Percentiles rank a stretch among this genome's conserved stretches.
These are phyloP conservation scores for Inga leiocalycina DNA, from an alignment of 306 rosid species.

Conservation along the genomic window DNA sequence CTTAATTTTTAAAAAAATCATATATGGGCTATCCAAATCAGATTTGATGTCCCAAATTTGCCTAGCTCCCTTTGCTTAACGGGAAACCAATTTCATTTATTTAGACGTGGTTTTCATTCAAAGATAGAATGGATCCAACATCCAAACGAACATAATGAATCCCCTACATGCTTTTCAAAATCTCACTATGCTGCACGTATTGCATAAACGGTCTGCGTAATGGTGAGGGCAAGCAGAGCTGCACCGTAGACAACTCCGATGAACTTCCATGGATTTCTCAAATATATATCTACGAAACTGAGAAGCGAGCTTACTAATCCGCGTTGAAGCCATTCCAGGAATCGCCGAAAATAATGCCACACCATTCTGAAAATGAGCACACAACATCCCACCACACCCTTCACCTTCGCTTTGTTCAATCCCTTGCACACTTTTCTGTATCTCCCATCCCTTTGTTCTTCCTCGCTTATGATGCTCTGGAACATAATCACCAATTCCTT, in stretches of 20 bases:
- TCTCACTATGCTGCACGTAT: background rate
- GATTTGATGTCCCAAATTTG: no score
- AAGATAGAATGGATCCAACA: conserved; percentile 52
- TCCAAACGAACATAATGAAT: background rate
- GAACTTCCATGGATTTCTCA: background rate
- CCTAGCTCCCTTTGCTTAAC: no score
- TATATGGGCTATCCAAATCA: no score
- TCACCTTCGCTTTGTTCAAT: background rate
- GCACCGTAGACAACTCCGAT: background rate
- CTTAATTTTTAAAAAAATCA: no score
- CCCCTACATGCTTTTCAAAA: background rate
- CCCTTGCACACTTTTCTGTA: background rate
- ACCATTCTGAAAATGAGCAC: background rate
- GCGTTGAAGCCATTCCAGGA: background rate
- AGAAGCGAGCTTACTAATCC: background rate
- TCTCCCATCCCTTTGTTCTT: background rate
- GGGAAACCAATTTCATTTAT: conserved; percentile 35
- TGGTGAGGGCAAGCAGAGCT: background rate
- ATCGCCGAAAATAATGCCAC: background rate
- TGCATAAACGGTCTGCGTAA: background rate
- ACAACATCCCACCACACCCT: background rate
- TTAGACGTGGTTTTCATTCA: conserved; percentile 52
- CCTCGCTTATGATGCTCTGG: background rate
- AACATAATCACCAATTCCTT: background rate
- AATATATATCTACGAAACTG: background rate